A percentile compares a stretch with the other conserved stretches of the same genome.
These are phyloP conservation scores for Rubia tinctorum DNA, from an alignment of 305 asterid species.

Conservation along the genomic window DNA sequence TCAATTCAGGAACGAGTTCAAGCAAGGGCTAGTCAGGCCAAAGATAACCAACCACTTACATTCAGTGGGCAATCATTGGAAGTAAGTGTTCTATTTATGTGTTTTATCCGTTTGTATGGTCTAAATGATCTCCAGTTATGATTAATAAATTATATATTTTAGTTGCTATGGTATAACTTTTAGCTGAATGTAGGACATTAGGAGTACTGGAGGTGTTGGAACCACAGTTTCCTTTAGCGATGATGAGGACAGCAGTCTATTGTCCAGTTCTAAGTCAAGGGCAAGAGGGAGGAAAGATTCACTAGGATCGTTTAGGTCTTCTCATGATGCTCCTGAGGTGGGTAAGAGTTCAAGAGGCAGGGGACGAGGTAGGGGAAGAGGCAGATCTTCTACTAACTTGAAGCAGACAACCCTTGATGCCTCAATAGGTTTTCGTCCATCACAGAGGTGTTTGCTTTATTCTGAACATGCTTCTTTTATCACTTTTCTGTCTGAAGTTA, in stretches of 20 bases:
- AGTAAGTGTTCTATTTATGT: constrained; percentile 31
- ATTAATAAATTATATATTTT: not conserved
- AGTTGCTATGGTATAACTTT: not conserved
- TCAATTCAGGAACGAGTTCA: constrained; percentile 66
- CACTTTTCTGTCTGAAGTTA: not conserved
- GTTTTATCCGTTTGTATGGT: constrained; percentile 2
- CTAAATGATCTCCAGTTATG: not conserved
- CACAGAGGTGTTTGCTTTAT: constrained; percentile 58
- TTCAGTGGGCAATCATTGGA: constrained; percentile 57
- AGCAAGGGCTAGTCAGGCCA: constrained; percentile 55
- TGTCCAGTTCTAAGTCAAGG: constrained; percentile 54
- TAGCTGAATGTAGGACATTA: constrained; percentile 30
- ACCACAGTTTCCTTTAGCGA: constrained; percentile 74
- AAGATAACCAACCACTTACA: constrained; percentile 52
- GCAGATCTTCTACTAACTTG: constrained; percentile 55
- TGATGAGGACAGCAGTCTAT: constrained; percentile 61
- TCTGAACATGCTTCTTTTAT: not conserved
- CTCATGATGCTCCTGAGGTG: constrained; percentile 52
- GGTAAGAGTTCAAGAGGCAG: constrained; percentile 78
- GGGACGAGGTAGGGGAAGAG: constrained; percentile 82
- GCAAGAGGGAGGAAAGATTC: constrained; percentile 56
- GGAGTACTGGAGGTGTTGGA: constrained; percentile 47
- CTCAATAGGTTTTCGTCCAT: constrained; percentile 68
- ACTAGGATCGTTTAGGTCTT: constrained; percentile 56
- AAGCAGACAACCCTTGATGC: constrained; percentile 96